These are phyloP conservation scores for Ophiostoma fasciatum DNA, from an alignment of 2,329 filamentous ascomycete genomes.

Conservation along the genomic window DNA sequence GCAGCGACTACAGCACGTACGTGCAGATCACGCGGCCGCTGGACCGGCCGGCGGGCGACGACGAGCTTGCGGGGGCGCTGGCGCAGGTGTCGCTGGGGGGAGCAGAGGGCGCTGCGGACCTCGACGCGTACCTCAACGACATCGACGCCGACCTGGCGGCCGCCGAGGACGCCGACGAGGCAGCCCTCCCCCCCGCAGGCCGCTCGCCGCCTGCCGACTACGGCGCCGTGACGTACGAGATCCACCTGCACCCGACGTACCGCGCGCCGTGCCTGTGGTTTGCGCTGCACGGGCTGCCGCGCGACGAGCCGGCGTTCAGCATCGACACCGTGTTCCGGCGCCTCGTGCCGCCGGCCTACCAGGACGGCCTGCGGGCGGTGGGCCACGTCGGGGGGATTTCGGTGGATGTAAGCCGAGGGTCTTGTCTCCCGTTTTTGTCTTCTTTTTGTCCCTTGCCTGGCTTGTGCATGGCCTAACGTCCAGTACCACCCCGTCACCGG, in stretches of 20 bases:
- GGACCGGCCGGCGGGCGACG: conserved; percentile 25
- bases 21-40: conserved; percentile 42
- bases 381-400: conserved; percentile 61
- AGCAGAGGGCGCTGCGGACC: conserved; percentile 13
- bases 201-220: too few relatives aligned
- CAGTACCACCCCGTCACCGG: conserved; percentile 74
- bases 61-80: conserved; percentile 31
- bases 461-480: background rate
- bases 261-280: conserved; percentile 65
- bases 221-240: conserved; percentile 51
- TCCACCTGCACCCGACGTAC: conserved; percentile 63
- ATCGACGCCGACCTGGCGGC: conserved; percentile 33
- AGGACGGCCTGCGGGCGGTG: conserved; percentile 40
- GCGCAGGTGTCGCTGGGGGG: conserved; percentile 28
- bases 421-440: conserved; percentile 3
- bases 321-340: conserved; percentile 57
- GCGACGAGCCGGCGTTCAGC: conserved; percentile 40
- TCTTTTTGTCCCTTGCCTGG: background rate
- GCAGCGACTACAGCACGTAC: conserved; percentile 34
- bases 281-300: conserved; percentile 42
- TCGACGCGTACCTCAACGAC: conserved; percentile 28
- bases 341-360: conserved; percentile 54
- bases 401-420: conserved; percentile 44
- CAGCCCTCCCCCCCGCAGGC: too few relatives aligned
- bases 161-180: conserved; percentile 36